These are phyloP conservation scores for Aquilaria sinensis DNA, from an alignment of 345 rosid species.

Conservation along the genomic window DNA sequence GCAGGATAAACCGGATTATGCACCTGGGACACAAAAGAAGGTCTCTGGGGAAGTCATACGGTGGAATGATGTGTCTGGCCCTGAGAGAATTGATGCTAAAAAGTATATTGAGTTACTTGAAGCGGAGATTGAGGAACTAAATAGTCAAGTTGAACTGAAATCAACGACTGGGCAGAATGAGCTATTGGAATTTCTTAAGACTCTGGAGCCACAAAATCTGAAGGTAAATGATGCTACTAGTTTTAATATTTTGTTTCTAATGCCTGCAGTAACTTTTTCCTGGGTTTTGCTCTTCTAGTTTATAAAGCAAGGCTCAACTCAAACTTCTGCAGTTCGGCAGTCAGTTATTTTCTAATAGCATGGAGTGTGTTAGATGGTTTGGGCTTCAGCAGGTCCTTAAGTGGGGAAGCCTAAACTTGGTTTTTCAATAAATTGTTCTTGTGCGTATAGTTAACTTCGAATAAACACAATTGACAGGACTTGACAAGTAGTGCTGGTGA, in stretches of 20 bases:
- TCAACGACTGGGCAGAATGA: constrained; percentile 67
- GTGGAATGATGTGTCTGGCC: constrained; percentile 87
- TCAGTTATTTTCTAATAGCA: too few species aligned
- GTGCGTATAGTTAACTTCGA: constrained; percentile 4
- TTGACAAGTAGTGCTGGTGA: constrained; percentile 93
- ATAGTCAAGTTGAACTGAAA: constrained; percentile 65
- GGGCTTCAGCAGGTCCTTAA: too few species aligned
- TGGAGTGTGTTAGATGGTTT: too few species aligned
- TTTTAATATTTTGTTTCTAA: background rate
- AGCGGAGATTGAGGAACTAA: constrained; percentile 91
- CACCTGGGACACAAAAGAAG: constrained; percentile 91
- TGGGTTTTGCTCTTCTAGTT: background rate
- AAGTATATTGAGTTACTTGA: constrained; percentile 90
- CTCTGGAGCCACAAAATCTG: constrained; percentile 94
- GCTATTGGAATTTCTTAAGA: constrained; percentile 76
- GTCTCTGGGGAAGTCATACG: constrained; percentile 89
- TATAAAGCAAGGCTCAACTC: background rate
- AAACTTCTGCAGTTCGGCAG: too few species aligned
- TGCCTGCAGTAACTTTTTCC: too few species aligned
- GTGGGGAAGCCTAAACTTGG: too few species aligned
- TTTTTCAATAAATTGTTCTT: background rate
- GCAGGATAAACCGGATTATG: constrained; percentile 68
- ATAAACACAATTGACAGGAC: constrained; percentile 38
- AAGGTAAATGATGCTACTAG: constrained; percentile 41
- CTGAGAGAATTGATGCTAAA: constrained; percentile 84